Evolutionary conservation across 768 basidiomycete species (phyloP), one percentile per base, ranked within the genome.

Genomic region (Paxillus rubicundulus): DNA sequence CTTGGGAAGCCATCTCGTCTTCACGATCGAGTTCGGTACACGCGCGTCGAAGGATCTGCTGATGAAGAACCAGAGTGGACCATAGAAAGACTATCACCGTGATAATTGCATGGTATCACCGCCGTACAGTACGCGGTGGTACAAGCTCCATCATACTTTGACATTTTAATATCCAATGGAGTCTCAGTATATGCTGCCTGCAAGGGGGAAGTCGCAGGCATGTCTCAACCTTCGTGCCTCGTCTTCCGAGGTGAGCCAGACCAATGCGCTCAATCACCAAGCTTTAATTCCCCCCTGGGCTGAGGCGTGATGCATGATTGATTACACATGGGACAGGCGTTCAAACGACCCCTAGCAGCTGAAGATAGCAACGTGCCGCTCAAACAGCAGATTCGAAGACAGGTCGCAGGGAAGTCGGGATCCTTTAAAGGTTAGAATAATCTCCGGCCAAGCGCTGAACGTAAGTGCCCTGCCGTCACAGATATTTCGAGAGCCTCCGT

Each of bases 1-100:
- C 79, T 82, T n/a, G 96, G 96, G 28, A 89, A 93, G 62, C 91
- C 92, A n/a, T 95, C 92, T 21, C 81, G 96, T 36, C 74, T 98
- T 45, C 95, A 98, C 60, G 94, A 98, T 68, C 85, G 95, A 40
- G 82, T 96, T 54, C 82, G 82, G 21, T 93, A 92, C 68, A 72
- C 81, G 45, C 82, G 82, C n/a, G 65, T 71, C 17, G 74, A 76
- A 45, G 76, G 71, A 33, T 72, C 77, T 14, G 56, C 75, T 0
- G 77, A 80, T 12, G 80, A 79, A 40, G 65, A 73, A 20, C 75
- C 81, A 12, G 69, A 68, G 57, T 97, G 94, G 94, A 82, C 74
- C 64, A 82, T 93, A 47, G 85, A 93, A 47, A 75, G 92, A 49
- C 74, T 96, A 48, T 79, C 91, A 3, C 92, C 92, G 3, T 91